Evolutionary conservation across 257 asterid species (phyloP), one percentile per base, ranked within the genome.

Genomic region (Solanum gandarillasii): DNA sequence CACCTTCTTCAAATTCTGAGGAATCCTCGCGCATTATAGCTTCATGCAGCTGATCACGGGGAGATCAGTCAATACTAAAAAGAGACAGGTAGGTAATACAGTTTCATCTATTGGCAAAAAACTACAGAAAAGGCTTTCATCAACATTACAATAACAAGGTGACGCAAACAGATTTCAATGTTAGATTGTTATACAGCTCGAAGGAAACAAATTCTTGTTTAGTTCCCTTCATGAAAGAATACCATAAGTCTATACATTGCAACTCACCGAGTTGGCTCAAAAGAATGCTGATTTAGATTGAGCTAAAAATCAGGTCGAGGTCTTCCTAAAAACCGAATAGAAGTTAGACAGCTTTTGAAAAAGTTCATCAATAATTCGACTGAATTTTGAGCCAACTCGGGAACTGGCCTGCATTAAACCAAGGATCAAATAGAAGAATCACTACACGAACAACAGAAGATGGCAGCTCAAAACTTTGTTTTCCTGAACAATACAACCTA

Each of bases 1-100:
- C 83, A 32, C 96, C 96, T 70, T 96, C 98, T 83, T 96, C 98
- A 46, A 91, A 92, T 86, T 93, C 94, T 25, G 92, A 27, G 21
- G 98, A 95, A 83, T 95, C 98, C 92, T 96, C 98, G 1, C 98
- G 98, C 96, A 95, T 93, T 90, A 95, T 95, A 85, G 98, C 98
- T 91, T 96, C 98, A 85, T 95, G 98, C 89, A 96, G 90, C 98
- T 95, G 85, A 84, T 88, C 87, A 85, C 52, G 79, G 73, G 90
- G 82, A 84, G 75, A 86, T 86, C 46, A 82, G 36, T 73, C n/a
- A 52, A 88, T 48, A 75, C 55, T 25, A 52, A 12, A 55, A 46
- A 73, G 71, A 72, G 46, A 12, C 38, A 23, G 32, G 84, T 65
- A 34, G 32, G 84, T 62, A 34, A 25, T 68, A 48, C 13, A 20